phyloP scores from a whole-genome alignment of 1,139 yeast species.

The Candida buenavistaensis region DNA sequence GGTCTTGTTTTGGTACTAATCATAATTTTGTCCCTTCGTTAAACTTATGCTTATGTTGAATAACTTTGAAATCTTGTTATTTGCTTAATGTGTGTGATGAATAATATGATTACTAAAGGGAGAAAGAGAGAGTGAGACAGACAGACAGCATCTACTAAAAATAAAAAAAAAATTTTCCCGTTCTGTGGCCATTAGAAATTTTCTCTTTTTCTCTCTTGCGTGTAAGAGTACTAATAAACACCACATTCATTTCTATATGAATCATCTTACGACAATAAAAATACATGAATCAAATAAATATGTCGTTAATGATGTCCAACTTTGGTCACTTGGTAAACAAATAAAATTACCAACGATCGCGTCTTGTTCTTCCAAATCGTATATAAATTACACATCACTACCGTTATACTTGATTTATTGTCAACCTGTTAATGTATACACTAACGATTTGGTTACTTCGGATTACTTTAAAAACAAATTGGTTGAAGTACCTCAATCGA shows the following conservation, averaged over 20 bases:
- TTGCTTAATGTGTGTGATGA: too few relatives aligned
- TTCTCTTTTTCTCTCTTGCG: slow-evolving; percentile 1
- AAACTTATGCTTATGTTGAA: too few relatives aligned
- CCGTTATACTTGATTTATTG: slow-evolving; percentile 32
- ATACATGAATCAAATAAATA: slow-evolving; percentile 13
- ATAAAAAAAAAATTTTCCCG: neutral
- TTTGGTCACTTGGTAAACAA: slow-evolving; percentile 21
- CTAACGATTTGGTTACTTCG: slow-evolving; percentile 23
- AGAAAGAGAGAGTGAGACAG: too few relatives aligned
- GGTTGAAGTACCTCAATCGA: slow-evolving; percentile 14
- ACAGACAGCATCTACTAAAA: too few relatives aligned
- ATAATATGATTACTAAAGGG: too few relatives aligned
- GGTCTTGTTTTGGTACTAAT: slow-evolving; percentile 34
- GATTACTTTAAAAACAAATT: slow-evolving; percentile 26
- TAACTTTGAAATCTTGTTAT: too few relatives aligned
- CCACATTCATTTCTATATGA: slow-evolving; percentile 11
- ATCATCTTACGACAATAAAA: slow-evolving; percentile 14
- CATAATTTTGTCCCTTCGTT: neutral
- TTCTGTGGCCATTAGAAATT: neutral
- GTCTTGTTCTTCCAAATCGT: slow-evolving; percentile 5
- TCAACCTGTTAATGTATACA: slow-evolving; percentile 27
- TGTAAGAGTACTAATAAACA: neutral
- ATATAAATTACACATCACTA: slow-evolving; percentile 23
- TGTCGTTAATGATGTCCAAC: slow-evolving; percentile 23
- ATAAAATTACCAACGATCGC: slow-evolving; percentile 12